phyloP scores from a whole-genome alignment of 345 rosid species.

The thale cress (Arabidopsis thaliana) region DNA sequence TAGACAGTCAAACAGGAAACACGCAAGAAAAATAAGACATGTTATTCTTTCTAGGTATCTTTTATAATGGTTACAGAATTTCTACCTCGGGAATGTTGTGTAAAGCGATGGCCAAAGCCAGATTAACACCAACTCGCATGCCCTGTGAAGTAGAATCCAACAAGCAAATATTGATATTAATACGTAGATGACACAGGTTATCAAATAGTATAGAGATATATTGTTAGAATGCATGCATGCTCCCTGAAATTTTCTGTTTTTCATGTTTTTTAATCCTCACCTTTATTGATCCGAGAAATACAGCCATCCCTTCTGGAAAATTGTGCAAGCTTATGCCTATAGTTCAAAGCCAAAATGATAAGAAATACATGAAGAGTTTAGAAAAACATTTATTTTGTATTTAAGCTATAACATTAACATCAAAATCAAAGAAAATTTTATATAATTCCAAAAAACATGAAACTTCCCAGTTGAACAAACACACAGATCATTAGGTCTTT shows the following conservation, averaged over 20 bases:
- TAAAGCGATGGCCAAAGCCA: conserved; percentile 96
- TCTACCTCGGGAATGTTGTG: conserved; percentile 98
- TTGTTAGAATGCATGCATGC: background rate
- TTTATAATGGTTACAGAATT: conserved; percentile 28
- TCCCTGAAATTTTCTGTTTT: conserved; percentile 5
- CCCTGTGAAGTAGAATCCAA: conserved; percentile 60
- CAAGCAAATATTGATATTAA: conserved; percentile 27
- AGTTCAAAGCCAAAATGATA: conserved; percentile 33
- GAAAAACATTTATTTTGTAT: background rate
- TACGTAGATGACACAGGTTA: conserved; percentile 7
- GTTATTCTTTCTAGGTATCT: background rate
- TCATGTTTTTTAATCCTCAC: conserved; percentile 46
- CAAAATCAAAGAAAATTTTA: background rate
- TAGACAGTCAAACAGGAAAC: conserved; percentile 9
- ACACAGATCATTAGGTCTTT: conserved; percentile 4
- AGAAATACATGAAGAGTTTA: conserved; percentile 4
- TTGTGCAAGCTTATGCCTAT: conserved; percentile 99
- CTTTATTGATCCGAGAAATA: conserved; percentile 97
- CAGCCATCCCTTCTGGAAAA: conserved; percentile 99
- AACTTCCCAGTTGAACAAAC: background rate
- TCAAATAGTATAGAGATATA: background rate
- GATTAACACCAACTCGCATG: conserved; percentile 89
- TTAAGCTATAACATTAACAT: conserved; percentile 1
- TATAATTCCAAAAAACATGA: conserved; percentile 12
- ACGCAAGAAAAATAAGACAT: background rate